Evolutionary conservation across 1,284 basidiomycete species (phyloP).

Genomic region (Cryptococcus sp.): DNA sequence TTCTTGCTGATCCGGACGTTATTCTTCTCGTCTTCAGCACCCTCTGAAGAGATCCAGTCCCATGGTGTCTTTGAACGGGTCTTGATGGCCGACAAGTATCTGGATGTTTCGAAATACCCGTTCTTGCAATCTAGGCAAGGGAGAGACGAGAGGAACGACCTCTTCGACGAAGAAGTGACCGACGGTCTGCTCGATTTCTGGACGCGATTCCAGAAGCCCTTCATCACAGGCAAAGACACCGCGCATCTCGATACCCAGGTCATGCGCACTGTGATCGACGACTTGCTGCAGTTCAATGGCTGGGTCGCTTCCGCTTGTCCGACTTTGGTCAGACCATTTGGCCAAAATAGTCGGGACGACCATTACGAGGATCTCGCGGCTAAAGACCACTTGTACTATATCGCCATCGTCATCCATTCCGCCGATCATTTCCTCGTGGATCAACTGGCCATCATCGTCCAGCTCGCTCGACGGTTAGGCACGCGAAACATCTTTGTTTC

Average conservation of each 20-base stretch:
- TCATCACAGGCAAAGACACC: constrained; percentile 77
- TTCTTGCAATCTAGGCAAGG: constrained; percentile 85
- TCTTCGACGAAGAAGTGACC: constrained; percentile 71
- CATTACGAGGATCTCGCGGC: constrained; percentile 81
- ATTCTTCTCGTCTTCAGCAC: constrained; percentile 36
- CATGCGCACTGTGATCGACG: constrained; percentile 81
- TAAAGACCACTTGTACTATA: constrained; percentile 82
- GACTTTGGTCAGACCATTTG: constrained; percentile 84
- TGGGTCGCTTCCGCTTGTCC: constrained; percentile 98
- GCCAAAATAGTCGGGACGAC: constrained; percentile 77
- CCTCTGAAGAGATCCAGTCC: constrained; percentile 63
- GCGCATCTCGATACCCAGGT: constrained; percentile 83
- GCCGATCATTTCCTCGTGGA: constrained; percentile 97
- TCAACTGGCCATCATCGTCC: constrained; percentile 92
- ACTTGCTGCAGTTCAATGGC: constrained; percentile 87
- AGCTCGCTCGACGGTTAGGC: constrained; percentile 84
- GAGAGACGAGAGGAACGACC: constrained; percentile 74
- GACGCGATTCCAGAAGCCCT: constrained; percentile 85
- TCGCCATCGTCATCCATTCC: constrained; percentile 90
- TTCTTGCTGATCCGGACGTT: constrained; percentile 46
- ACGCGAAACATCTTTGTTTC: constrained; percentile 87
- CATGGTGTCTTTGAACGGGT: constrained; percentile 86
- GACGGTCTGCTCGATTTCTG: constrained; percentile 84
- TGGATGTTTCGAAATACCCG: constrained; percentile 81
- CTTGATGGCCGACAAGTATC: constrained; percentile 73